Base-by-base conservation (phyloP, 1,284 basidiomycete genomes). In the Apiotrichum mycotoxinovorans region DNA sequence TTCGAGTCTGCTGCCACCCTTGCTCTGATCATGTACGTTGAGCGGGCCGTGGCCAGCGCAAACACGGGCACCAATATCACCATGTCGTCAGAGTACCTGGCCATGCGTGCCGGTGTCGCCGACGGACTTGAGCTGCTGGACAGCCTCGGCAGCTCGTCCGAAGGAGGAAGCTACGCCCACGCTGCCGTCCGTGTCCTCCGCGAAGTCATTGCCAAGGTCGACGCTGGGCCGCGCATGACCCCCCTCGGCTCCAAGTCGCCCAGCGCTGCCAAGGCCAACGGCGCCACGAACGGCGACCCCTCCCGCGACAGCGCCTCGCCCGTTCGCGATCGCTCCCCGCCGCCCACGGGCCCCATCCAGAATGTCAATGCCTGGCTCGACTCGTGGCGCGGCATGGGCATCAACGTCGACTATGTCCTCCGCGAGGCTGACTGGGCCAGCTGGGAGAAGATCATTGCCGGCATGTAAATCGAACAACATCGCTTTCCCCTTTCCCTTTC, bases 101-200 rank as follows among this genome's bases (percentile, higher is more conserved):
- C 63, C 18, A 64, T 67, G 66, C 60, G 70, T 43, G 62, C 60
- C 5, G 71, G 69, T 7, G 58, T 73, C 14, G 66, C 70, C 22
- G 69, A 72, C 46, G 70, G 68, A 17, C 61, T 60, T 15, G 73
- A 75, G 52, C 53, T 75, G 60, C 58, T 75, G 47, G 73, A 75
- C 60, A 65, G 63, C 48, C 67, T 71, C 8, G 51, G 51, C 18
- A 20, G 51, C 4, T 58, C 56, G 45, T 38, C 50, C 18, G 61
- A 63, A 14, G 58, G 54, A 5, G 61, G 55, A 4, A 55, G 52
- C 5, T 68, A 67, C 30, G 65, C 68, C 11, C 58, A 66, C 11
- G 67, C 58, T 41, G 65, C 67, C 4, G 66, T 68, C n/a, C 60
- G 56, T 18, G 64, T 75, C 9, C 52, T 73, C 34, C 64, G 71